phyloP scores from a whole-genome alignment of 179 eudicot species.

The Patellifolia procumbens region DNA sequence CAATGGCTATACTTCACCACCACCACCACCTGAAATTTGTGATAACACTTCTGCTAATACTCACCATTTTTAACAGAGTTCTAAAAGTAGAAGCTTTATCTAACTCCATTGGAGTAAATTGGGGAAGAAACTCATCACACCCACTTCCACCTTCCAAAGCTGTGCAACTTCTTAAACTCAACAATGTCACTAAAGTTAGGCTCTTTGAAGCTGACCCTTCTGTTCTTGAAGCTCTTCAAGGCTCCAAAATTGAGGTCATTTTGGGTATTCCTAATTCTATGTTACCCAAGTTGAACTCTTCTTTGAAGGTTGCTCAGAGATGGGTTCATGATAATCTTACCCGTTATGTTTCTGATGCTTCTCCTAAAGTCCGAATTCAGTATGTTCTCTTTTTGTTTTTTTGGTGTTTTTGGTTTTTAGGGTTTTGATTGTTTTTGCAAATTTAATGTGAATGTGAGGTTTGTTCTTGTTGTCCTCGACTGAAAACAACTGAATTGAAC shows the following conservation, averaged over 20 bases:
- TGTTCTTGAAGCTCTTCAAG: constrained; percentile 62
- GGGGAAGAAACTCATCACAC: constrained; percentile 81
- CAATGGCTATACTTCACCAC: constrained; percentile 7
- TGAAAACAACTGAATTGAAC: too few relatives aligned
- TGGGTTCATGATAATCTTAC: constrained; percentile 92
- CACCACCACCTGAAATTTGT: background rate
- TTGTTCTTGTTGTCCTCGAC: background rate
- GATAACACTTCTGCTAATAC: background rate
- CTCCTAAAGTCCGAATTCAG: constrained; percentile 54
- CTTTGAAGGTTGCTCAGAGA: constrained; percentile 59
- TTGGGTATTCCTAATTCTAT: constrained; percentile 79
- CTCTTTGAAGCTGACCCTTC: constrained; percentile 67
- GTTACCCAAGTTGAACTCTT: constrained; percentile 63
- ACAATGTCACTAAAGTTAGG: constrained; percentile 63
- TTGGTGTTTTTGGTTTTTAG: background rate
- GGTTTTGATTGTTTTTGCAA: background rate
- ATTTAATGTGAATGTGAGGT: background rate
- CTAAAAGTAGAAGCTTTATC: background rate
- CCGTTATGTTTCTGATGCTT: constrained; percentile 50
- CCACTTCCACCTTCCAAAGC: constrained; percentile 71
- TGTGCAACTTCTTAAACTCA: constrained; percentile 63
- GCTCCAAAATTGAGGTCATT: constrained; percentile 54
- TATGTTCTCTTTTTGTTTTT: constrained; percentile 28
- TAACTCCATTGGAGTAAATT: constrained; percentile 62
- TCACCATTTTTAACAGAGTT: background rate